Conservation (phyloP, 192 early-diverging fungal species). For the Podila epicladia region DNA sequence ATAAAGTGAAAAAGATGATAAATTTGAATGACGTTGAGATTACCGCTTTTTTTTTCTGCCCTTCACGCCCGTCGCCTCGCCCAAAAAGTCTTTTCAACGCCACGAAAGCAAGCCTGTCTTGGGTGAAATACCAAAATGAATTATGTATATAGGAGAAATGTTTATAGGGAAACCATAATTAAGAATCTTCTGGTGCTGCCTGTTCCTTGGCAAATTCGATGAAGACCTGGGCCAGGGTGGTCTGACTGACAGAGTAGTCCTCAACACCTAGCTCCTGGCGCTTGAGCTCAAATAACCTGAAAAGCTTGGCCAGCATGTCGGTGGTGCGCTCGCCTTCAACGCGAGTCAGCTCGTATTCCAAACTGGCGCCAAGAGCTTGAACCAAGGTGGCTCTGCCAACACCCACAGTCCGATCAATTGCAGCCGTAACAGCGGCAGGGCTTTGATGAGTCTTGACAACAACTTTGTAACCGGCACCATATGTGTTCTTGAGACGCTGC, state of each 20-base stretch:
- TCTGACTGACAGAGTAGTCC: constrained; percentile 69
- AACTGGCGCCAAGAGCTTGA: constrained; percentile 45
- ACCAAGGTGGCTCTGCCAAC: constrained; percentile 33
- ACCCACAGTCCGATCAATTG: constrained; percentile 18
- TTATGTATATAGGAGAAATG: neutral
- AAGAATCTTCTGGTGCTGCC: constrained; percentile 28
- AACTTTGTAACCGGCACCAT: constrained; percentile 59
- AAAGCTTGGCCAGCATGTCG: constrained; percentile 55
- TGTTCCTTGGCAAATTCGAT: constrained; percentile 67
- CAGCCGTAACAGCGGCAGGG: constrained; percentile 16
- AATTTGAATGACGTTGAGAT: neutral
- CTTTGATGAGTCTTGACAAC: constrained; percentile 35
- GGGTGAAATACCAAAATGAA: neutral
- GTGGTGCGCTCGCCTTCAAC: constrained; percentile 42
- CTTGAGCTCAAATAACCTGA: constrained; percentile 55
- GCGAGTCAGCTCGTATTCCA: constrained; percentile 52
- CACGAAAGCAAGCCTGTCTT: too few relatives aligned
- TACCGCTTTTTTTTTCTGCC: neutral
- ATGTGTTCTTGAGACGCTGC: constrained; percentile 59
- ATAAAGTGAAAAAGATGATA: neutral
- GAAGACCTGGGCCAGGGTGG: constrained; percentile 71
- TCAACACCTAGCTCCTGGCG: constrained; percentile 45
- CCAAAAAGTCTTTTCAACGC: too few relatives aligned
- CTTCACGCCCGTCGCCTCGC: neutral
- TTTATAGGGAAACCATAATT: neutral